Conservation (phyloP, 306 rosid species). For the Fagus sylvatica region DNA sequence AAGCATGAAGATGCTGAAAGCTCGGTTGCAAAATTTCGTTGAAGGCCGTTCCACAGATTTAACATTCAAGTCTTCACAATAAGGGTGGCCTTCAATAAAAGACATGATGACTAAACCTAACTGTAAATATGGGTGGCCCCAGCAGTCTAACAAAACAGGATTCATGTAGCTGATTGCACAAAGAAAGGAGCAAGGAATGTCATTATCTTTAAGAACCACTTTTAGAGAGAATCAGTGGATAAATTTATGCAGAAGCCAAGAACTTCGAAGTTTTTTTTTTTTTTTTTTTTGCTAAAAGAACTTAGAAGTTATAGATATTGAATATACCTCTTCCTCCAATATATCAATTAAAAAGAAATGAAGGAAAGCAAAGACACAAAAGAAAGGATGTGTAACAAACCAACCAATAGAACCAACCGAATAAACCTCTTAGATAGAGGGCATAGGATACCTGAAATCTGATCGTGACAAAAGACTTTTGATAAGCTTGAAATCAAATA, state of each 20-base stretch:
- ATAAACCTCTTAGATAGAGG: constrained; percentile 10
- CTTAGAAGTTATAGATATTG: not conserved
- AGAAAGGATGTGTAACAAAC: constrained; percentile 5
- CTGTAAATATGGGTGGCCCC: not conserved
- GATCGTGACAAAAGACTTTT: constrained; percentile 68
- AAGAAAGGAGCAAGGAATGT: not conserved
- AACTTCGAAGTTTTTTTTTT: too few relatives aligned
- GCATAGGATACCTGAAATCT: constrained; percentile 65
- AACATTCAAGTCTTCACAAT: not conserved
- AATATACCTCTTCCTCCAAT: not conserved
- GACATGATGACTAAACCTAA: not conserved
- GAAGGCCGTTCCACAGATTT: not conserved
- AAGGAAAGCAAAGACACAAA: not conserved
- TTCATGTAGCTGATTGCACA: not conserved
- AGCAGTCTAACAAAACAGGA: not conserved
- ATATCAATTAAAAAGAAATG: constrained; percentile 2
- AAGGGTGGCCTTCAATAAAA: not conserved
- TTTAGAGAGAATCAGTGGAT: not conserved
- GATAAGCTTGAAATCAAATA: constrained; percentile 87
- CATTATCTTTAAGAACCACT: not conserved
- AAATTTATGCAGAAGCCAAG: not conserved
- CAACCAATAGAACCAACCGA: constrained; percentile 16
- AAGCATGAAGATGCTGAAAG: not conserved
- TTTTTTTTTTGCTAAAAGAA: too few relatives aligned
- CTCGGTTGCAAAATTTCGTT: not conserved